These are phyloP conservation scores for Pseudogymnoascus sp. DNA, from an alignment of 2,329 filamentous ascomycete species.

Conservation along the genomic window DNA sequence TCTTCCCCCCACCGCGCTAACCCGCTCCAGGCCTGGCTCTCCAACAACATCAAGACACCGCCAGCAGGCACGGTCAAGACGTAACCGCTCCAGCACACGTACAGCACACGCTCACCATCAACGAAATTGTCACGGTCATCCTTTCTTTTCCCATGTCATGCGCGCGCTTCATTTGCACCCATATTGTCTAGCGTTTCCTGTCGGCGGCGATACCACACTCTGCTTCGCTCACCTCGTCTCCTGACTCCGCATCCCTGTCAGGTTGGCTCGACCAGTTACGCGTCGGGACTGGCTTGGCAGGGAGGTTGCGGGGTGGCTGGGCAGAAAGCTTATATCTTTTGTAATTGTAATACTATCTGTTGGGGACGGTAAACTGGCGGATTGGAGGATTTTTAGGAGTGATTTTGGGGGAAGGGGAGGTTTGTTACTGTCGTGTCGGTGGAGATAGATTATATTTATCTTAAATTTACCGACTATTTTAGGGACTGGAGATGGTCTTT, in stretches of 20 bases:
- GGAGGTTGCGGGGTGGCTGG: neutral
- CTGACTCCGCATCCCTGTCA: neutral
- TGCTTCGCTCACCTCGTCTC: neutral
- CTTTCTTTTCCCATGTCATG: neutral
- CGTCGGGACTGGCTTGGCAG: neutral
- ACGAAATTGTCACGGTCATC: slow-evolving; percentile 1
- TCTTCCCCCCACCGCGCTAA: slow-evolving; percentile 11
- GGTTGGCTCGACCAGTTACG: neutral
- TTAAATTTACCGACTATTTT: neutral
- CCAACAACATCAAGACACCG: slow-evolving; percentile 71
- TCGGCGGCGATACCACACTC: slow-evolving; percentile 9
- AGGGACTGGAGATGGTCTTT: neutral
- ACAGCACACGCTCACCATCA: neutral
- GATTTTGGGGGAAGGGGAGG: neutral
- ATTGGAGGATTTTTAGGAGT: neutral
- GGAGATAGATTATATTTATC: neutral
- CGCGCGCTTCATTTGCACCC: neutral
- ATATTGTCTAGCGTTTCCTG: slow-evolving; percentile 7
- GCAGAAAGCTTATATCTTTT: neutral
- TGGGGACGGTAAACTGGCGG: slow-evolving; percentile 5
- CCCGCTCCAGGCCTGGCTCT: slow-evolving; percentile 57
- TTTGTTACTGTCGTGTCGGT: neutral
- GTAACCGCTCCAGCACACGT: slow-evolving; percentile 12
- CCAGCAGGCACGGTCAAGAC: slow-evolving; percentile 27
- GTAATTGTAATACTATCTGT: slow-evolving; percentile 5